A percentile compares a stretch with the other conserved stretches of the same genome.
Conservation (phyloP, 1,284 basidiomycete genomes). For the Porogramme epimiltina region DNA sequence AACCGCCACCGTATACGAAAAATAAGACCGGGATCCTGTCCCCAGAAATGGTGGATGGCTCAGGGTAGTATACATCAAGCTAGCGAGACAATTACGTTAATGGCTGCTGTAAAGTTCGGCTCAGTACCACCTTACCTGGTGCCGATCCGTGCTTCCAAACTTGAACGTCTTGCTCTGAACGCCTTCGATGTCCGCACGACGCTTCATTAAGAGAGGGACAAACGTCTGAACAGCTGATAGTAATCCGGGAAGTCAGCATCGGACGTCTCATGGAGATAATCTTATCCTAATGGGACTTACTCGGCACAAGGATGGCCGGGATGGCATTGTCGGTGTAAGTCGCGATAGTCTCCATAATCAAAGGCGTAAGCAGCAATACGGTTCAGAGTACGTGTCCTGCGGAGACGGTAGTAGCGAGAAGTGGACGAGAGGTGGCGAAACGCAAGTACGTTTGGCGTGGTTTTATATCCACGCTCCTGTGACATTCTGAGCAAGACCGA, state of each 20-base stretch:
- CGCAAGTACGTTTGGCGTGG: no score
- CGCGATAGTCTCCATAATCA: constrained; percentile 12
- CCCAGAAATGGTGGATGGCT: constrained; percentile 20
- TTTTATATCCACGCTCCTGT: no score
- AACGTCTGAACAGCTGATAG: constrained; percentile 38
- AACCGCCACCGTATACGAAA: constrained; percentile 68
- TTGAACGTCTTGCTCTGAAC: constrained; percentile 52
- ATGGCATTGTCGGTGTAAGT: constrained; percentile 8
- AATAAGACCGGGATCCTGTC: constrained; percentile 54
- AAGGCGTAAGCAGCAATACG: no score
- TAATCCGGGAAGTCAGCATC: background rate
- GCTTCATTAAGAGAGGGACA: constrained; percentile 42
- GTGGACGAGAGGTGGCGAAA: no score
- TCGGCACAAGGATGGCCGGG: constrained; percentile 6
- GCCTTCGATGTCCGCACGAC: constrained; percentile 40
- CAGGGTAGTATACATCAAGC: constrained; percentile 63
- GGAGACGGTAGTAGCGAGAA: no score
- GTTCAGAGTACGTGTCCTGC: no score
- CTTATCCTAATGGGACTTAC: constrained; percentile 6
- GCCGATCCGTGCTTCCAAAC: constrained; percentile 54
- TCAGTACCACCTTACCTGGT: constrained; percentile 42
- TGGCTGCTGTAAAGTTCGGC: background rate
- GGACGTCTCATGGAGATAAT: background rate
- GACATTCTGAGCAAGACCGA: no score
- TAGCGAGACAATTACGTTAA: constrained; percentile 20